A percentile compares a stretch with the other conserved stretches of the same genome.
Evolutionary conservation across 164 flowering plant species (phyloP).

Genomic region (Macadamia tetraphylla): DNA sequence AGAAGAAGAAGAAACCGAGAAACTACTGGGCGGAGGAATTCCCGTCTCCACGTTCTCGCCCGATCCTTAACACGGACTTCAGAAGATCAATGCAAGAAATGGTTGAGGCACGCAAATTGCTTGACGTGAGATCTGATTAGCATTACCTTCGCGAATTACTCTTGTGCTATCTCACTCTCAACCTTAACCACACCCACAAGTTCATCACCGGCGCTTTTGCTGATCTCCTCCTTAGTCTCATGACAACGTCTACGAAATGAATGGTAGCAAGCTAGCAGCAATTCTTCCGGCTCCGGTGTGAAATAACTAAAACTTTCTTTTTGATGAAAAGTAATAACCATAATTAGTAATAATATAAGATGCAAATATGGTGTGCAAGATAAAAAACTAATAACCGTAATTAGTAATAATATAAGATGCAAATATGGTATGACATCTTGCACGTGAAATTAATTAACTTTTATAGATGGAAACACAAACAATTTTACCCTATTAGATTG

Average conservation of each 20-base stretch:
- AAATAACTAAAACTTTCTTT: too few species aligned
- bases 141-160: constrained; percentile 64
- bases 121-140: constrained; percentile 30
- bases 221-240: constrained; percentile 42
- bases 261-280: not conserved
- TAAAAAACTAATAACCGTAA: too few species aligned
- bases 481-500: too few species aligned
- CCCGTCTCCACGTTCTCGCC: constrained; percentile 39
- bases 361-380: too few species aligned
- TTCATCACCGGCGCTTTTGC: constrained; percentile 61
- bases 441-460: too few species aligned
- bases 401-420: too few species aligned
- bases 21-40: constrained; percentile 33
- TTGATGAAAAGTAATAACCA: too few species aligned
- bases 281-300: constrained; percentile 6
- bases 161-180: constrained; percentile 51
- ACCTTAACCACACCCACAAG: constrained; percentile 59
- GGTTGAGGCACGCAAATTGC: constrained; percentile 53
- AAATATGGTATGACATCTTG: too few species aligned
- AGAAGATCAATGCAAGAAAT: constrained; percentile 91
- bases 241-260: constrained; percentile 13
- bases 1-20: constrained; percentile 3
- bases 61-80: constrained; percentile 71
- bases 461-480: too few species aligned
- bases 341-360: too few species aligned